phyloP scores from a whole-genome alignment of 2,329 filamentous ascomycete species.

The Colletotrichum noveboracense region DNA sequence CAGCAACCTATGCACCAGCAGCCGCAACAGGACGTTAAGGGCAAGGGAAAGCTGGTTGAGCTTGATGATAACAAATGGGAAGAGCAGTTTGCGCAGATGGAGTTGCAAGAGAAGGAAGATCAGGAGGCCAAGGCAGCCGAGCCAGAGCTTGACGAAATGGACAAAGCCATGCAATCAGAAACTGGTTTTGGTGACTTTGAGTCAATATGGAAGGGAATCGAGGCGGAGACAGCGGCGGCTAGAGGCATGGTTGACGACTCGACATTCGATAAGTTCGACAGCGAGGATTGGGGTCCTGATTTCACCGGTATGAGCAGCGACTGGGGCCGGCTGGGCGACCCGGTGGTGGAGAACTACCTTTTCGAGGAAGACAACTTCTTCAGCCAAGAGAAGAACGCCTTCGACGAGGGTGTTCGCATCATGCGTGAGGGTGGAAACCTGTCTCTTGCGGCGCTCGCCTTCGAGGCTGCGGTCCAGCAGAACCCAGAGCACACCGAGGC shows the following conservation, averaged over 20 bases:
- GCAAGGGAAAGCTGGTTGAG: constrained; percentile 93
- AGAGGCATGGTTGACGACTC: constrained; percentile 72
- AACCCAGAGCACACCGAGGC: constrained; percentile 87
- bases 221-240: constrained; percentile 74
- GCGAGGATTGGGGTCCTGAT: constrained; percentile 74
- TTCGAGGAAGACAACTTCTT: constrained; percentile 97
- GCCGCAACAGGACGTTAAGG: constrained; percentile 63
- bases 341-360: constrained; percentile 85
- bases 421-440: constrained; percentile 94
- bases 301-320: constrained; percentile 71
- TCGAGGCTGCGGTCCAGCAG: constrained; percentile 94
- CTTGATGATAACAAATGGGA: constrained; percentile 96
- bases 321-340: constrained; percentile 69
- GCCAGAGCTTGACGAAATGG: constrained; percentile 86
- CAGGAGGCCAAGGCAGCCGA: constrained; percentile 67
- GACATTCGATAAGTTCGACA: constrained; percentile 72
- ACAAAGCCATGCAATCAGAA: constrained; percentile 71
- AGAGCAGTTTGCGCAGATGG: constrained; percentile 91
- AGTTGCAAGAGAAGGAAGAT: constrained; percentile 66
- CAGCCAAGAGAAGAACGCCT: constrained; percentile 80
- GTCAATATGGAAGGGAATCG: constrained; percentile 83
- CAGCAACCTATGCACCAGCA: constrained; percentile 48
- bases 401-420: constrained; percentile 91
- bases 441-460: constrained; percentile 89
- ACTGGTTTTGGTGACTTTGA: constrained; percentile 87